Percentiles rank a stretch among this genome's conserved stretches.
These are phyloP conservation scores for Agaricus bisporus DNA, from an alignment of 768 basidiomycete species.

Conservation along the genomic window DNA sequence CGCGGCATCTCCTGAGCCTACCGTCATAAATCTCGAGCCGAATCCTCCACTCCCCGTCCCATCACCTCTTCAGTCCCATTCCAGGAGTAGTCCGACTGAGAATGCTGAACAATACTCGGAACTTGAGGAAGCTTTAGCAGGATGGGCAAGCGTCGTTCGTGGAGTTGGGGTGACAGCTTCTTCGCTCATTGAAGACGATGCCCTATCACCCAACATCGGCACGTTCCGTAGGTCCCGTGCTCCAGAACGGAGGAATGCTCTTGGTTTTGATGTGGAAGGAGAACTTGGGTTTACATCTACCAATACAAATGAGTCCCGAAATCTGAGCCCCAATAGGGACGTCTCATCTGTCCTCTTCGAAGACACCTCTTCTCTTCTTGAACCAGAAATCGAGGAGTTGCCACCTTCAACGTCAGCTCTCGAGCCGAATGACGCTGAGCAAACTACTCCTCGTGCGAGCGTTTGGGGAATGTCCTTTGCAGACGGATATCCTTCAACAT, in stretches of 20 bases:
- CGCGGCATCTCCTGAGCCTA: slow-evolving; percentile 6
- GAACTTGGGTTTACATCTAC: background rate
- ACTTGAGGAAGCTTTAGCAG: slow-evolving; percentile 3
- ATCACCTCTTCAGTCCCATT: background rate
- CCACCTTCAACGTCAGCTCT: background rate
- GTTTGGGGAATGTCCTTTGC: slow-evolving; percentile 2
- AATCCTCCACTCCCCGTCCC: background rate
- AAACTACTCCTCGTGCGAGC: slow-evolving; percentile 4
- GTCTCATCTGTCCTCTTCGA: slow-evolving; percentile 1
- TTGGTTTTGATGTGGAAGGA: slow-evolving; percentile 2
- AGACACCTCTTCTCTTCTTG: background rate
- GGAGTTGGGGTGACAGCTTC: slow-evolving; percentile 7
- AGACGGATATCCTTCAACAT: slow-evolving; percentile 1
- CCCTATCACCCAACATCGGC: background rate
- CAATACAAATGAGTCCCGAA: background rate
- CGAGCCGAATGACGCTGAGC: background rate
- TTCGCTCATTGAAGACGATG: background rate
- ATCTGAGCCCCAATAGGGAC: background rate
- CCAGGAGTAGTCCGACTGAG: background rate
- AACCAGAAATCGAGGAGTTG: background rate
- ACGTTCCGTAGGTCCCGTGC: background rate
- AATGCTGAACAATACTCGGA: background rate
- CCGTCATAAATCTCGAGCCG: slow-evolving; percentile 3
- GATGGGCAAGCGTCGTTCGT: slow-evolving; percentile 8
- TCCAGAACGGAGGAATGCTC: slow-evolving; percentile 1